Percentiles rank a stretch among this genome's conserved stretches.
These are phyloP conservation scores for Carallia brachiata DNA, from an alignment of 345 rosid genomes.

Conservation along the genomic window DNA sequence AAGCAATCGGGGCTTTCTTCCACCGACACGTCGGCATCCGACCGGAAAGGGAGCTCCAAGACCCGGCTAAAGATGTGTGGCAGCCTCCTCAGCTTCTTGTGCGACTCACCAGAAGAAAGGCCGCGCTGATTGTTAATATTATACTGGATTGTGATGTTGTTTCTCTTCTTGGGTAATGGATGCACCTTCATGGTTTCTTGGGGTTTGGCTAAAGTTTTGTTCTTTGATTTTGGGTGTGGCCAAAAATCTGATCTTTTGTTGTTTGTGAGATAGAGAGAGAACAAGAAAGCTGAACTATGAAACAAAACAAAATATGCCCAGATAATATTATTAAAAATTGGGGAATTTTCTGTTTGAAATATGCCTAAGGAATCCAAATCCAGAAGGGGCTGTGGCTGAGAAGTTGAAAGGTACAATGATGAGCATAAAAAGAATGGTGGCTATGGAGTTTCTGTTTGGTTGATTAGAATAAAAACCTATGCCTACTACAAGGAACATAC, in stretches of 20 bases:
- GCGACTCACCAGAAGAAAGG: conserved; percentile 36
- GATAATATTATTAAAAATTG: conserved; percentile 11
- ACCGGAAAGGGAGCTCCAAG: conserved; percentile 85
- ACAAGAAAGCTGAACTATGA: conserved; percentile 15
- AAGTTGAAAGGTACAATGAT: neutral
- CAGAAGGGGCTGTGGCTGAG: conserved; percentile 19
- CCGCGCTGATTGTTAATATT: conserved; percentile 30
- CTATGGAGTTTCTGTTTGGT: neutral
- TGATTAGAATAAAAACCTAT: neutral
- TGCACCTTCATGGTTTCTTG: conserved; percentile 63
- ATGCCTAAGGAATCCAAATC: conserved; percentile 49
- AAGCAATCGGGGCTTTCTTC: conserved; percentile 78
- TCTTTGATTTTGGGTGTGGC: neutral
- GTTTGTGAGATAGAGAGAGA: conserved; percentile 1
- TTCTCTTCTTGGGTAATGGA: conserved; percentile 56
- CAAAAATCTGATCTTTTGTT: neutral
- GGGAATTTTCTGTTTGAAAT: conserved; percentile 11
- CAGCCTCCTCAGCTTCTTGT: conserved; percentile 80
- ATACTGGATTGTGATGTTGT: conserved; percentile 58
- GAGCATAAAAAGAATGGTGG: neutral
- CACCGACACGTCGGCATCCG: conserved; percentile 77
- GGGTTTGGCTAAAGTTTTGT: neutral
- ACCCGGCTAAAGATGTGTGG: conserved; percentile 93
- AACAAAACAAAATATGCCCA: conserved; percentile 27
- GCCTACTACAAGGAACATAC: neutral